phyloP scores from a whole-genome alignment of 73 alveolate species.

The Paramecium biaurelia region DNA sequence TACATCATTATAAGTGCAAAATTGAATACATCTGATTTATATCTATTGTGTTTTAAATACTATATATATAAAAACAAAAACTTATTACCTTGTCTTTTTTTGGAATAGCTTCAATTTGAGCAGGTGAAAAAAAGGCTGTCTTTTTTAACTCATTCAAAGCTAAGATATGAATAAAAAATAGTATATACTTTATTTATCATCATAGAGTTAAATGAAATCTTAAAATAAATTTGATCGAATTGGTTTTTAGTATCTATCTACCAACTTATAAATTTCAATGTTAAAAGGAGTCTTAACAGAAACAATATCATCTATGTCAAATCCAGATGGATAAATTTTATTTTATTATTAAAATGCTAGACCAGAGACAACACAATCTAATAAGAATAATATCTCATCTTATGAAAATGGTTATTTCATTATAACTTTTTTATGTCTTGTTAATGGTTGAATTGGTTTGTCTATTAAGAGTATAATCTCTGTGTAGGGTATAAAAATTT shows the following conservation, averaged over 20 bases:
- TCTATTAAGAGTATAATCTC: neutral
- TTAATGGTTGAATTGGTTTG: neutral
- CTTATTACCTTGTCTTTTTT: neutral
- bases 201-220: neutral
- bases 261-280: neutral
- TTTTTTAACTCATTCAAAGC: neutral
- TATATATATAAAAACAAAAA: neutral
- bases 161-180: neutral
- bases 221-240: neutral
- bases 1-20: neutral
- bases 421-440: slow-evolving; percentile 18
- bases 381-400: neutral
- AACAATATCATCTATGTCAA: slow-evolving; percentile 12
- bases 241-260: slow-evolving; percentile 24
- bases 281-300: neutral
- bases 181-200: neutral
- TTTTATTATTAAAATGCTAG: neutral
- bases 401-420: neutral
- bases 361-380: slow-evolving; percentile 23
- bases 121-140: neutral
- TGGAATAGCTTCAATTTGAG: slow-evolving; percentile 17
- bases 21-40: slow-evolving; percentile 48
- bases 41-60: slow-evolving; percentile 37
- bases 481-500: neutral
- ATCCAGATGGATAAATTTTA: slow-evolving; percentile 19